Evolutionary conservation across 139 green algal species (phyloP), one percentile per base, ranked within the genome.

Genomic region (Chlamydomonas incerta): DNA sequence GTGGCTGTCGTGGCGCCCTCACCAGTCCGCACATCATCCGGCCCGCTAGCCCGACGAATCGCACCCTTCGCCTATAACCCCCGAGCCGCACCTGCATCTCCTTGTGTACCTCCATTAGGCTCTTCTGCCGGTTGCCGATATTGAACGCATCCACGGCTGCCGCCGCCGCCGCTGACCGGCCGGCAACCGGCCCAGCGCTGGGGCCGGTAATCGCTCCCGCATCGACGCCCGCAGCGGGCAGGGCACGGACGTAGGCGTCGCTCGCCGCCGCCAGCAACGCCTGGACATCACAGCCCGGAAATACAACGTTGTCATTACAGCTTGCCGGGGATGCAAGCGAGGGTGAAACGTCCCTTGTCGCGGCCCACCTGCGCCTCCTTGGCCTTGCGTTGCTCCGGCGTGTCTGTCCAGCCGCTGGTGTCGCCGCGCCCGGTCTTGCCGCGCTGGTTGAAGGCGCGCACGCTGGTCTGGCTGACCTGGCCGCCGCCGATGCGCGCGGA

Each of bases 371-470:
- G 75, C 62, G 75, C 75, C 58, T 83, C 75, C 29, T 47, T 46
- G 35, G 75, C 75, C 62, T 83, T 83, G 62, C 75, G 75, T 70
- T 93, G 83, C 72, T 91, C 75, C 4, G 94, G 95, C 8, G 90
- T 96, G 86, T 95, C 90, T 8, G 95, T 96, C 95, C 95, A 97
- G 29, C 57, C 89, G 29, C 84, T 92, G 37, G 90, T 95, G 88
- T 96, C 94, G 0, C 93, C 94, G 5, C 90, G 86, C 41, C 63
- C 46, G 31, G 81, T 76, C 31, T 86, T 83, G 69, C 87, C 91
- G 47, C 58, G 83, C 13, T 69, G 35, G 72, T 57, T 86, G 77
- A 92, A 90, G 33, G 76, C 55, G 13, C 74, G 69, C 35, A 86
- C 74, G 79, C 88, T 86, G 26, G 50, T 29, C 80, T 89, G 80